phyloP scores from a whole-genome alignment of 2,329 filamentous ascomycete species.

The Raffaelea ambrosiae region DNA sequence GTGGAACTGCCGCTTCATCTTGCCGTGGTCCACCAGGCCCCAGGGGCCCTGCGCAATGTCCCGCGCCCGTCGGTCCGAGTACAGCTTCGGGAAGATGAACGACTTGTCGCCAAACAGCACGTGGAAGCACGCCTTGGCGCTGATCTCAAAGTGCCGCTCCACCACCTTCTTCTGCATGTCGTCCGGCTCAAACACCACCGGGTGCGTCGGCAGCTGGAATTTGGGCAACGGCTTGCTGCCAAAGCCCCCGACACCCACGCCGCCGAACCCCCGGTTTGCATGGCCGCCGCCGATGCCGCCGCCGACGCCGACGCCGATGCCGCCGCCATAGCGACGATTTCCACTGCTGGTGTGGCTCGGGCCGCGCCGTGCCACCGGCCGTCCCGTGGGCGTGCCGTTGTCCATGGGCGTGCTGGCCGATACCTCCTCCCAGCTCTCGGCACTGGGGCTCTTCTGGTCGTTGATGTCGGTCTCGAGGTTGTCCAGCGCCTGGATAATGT shows the following conservation, averaged over 20 bases:
- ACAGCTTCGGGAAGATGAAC: slow-evolving; percentile 84
- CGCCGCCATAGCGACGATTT: background rate
- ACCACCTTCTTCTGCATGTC: slow-evolving; percentile 69
- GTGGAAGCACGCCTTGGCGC: slow-evolving; percentile 90
- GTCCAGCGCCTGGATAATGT: slow-evolving; percentile 62
- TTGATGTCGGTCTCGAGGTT: slow-evolving; percentile 61
- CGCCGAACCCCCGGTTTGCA: too few species aligned
- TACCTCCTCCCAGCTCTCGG: slow-evolving; percentile 88
- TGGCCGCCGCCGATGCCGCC: background rate
- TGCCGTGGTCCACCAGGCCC: slow-evolving; percentile 60
- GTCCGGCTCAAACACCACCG: slow-evolving; percentile 76
- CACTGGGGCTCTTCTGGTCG: slow-evolving; percentile 58
- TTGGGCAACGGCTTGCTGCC: slow-evolving; percentile 31
- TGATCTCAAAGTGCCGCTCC: slow-evolving; percentile 80
- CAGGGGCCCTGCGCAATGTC: slow-evolving; percentile 83
- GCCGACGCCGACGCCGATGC: background rate
- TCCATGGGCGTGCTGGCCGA: slow-evolving; percentile 52
- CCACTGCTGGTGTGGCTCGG: background rate
- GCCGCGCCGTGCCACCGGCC: slow-evolving; percentile 21
- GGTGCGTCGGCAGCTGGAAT: slow-evolving; percentile 71
- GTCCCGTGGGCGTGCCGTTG: slow-evolving; percentile 39
- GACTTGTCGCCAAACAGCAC: slow-evolving; percentile 95
- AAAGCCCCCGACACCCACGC: background rate
- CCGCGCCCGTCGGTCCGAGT: slow-evolving; percentile 71
- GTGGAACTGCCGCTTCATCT: slow-evolving; percentile 68